Evolutionary conservation across 257 asterid species (phyloP), one percentile per base, ranked within the genome.

Genomic region (Penstemon eatonii): DNA sequence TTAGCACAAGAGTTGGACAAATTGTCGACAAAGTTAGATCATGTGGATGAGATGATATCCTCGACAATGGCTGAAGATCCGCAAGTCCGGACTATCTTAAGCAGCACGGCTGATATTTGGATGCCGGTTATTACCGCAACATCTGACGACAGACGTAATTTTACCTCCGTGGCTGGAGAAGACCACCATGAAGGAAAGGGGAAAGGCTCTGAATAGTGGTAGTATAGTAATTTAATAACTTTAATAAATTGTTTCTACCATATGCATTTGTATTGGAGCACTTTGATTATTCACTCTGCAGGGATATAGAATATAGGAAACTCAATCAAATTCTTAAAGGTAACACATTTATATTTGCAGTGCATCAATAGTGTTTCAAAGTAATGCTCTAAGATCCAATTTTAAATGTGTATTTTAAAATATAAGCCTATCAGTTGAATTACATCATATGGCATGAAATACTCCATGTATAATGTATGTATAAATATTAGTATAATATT

Each of bases 61-160:
- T 83, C 96, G 15, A 78, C 96, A 2, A 83, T 87, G 86, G 90
- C 95, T 15, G 71, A 74, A 3, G 96, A 90, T 75, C 95, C 96
- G 50, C 79, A 86, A 50, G 94, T 90, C 40, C 76, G 78, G 77
- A 84, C 87, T 53, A 85, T 93, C 59, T 76, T 93, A 66, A 88
- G 95, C 72, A 78, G 85, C 57, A 88, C 99, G 2, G 92, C 96
- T 47, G 92, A 90, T 81, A 83, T 93, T 5, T 88, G 99, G 99
- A 79, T 90, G 88, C 97, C 97, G 0, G 95, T 93, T 74, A 88
- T 93, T 37, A 93, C 96, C 41, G 99, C 99, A 43, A 79, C 82
- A 59, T 88, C 92, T 45, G 91, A 85, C 75, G 95, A 90, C 73
- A 86, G 99, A 59, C 81, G 89, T 39, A 85, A 81, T 63, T 91